phyloP scores from a whole-genome alignment of 2,329 filamentous ascomycete species.

The Aspergillus costaricaensis region DNA sequence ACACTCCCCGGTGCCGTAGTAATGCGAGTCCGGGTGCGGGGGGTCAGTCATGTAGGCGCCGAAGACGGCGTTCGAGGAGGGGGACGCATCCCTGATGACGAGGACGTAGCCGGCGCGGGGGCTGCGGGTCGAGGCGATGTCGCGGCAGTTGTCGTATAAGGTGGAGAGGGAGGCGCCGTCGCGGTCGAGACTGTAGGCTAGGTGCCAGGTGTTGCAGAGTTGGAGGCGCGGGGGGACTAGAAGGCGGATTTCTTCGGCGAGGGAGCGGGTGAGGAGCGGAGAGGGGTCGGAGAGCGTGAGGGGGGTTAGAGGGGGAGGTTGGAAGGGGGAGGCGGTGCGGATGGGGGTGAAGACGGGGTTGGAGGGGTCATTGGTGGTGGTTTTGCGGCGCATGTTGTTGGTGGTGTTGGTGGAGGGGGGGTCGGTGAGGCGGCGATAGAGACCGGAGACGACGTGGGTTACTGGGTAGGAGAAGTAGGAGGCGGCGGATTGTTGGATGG shows the following conservation, averaged over 20 bases:
- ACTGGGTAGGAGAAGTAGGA: conserved; percentile 56
- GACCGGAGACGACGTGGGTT: conserved; percentile 59
- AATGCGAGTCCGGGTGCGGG: conserved; percentile 77
- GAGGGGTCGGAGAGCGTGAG: conserved; percentile 58
- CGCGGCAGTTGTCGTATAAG: conserved; percentile 76
- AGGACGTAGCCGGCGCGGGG: conserved; percentile 83
- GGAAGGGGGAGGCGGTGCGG: conserved; percentile 74
- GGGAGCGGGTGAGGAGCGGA: conserved; percentile 64
- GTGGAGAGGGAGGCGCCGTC: conserved; percentile 86
- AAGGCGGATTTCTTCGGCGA: conserved; percentile 91
- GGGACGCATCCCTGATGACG: conserved; percentile 71
- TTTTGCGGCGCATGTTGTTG: conserved; percentile 23
- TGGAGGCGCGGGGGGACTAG: conserved; percentile 85
- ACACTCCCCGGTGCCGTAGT: conserved; percentile 95
- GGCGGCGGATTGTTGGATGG: conserved; percentile 39
- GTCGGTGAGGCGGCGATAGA: conserved; percentile 66
- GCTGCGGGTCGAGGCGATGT: conserved; percentile 60
- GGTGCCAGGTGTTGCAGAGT: conserved; percentile 80
- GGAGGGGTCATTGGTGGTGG: conserved; percentile 20
- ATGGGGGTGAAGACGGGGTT: conserved; percentile 46
- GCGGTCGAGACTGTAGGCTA: conserved; percentile 88
- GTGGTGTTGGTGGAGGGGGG: conserved; percentile 29
- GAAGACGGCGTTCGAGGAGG: conserved; percentile 60
- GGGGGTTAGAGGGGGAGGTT: conserved; percentile 84
- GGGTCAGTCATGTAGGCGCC: conserved; percentile 92